These are phyloP conservation scores for Erigeron canadensis DNA, from an alignment of 129 eudicot species.

Conservation along the genomic window DNA sequence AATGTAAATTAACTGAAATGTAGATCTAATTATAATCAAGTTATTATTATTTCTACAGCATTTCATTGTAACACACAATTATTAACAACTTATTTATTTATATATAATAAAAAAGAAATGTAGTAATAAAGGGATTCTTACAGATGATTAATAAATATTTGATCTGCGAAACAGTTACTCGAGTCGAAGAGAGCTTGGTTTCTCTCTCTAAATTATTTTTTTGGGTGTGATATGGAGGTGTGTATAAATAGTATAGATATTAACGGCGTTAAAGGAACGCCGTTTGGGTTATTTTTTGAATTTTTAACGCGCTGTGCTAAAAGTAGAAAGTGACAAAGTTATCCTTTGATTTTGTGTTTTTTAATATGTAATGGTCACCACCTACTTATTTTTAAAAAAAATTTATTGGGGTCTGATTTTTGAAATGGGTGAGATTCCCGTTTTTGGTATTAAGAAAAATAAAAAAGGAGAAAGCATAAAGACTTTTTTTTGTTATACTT, in stretches of 20 bases:
- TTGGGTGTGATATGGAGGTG: constrained; percentile 9
- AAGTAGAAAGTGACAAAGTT: constrained; percentile 14
- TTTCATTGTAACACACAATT: background rate
- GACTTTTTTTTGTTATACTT: background rate
- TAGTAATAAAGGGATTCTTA: constrained; percentile 22
- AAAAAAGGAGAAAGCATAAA: background rate
- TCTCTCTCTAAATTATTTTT: constrained; percentile 32
- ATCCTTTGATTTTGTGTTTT: background rate
- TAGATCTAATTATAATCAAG: constrained; percentile 26
- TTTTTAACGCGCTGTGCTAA: constrained; percentile 36
- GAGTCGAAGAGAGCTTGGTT: constrained; percentile 22
- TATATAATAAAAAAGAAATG: constrained; percentile 13
- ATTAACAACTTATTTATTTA: background rate
- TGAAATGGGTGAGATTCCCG: background rate
- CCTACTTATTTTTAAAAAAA: background rate
- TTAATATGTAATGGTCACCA: constrained; percentile 14
- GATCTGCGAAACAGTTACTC: constrained; percentile 32
- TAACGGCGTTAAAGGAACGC: constrained; percentile 30
- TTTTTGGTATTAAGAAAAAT: background rate
- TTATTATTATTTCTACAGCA: background rate
- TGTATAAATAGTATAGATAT: constrained; percentile 25
- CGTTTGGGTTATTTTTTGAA: constrained; percentile 33
- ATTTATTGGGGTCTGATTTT: background rate
- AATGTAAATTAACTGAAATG: constrained; percentile 1
- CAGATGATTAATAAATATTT: constrained; percentile 16